Evolutionary conservation across 2,329 filamentous ascomycete species (phyloP), one percentile per base, ranked within the genome.

Genomic region (Cladosporium sp.): DNA sequence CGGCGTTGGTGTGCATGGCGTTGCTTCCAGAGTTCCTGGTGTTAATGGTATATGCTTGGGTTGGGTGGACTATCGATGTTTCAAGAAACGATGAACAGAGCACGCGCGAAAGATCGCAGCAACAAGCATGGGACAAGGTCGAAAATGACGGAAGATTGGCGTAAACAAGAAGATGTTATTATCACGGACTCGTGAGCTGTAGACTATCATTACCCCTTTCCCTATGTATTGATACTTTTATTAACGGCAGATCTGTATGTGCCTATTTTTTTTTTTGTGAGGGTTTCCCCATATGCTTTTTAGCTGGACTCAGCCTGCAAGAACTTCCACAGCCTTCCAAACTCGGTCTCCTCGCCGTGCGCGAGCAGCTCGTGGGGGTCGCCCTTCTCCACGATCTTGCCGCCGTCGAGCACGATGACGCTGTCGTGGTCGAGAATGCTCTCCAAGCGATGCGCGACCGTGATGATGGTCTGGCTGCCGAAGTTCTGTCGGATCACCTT

Each of bases 381-480:
- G 11, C 59, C 62, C 15, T 56, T 42, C 51, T 81, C 78, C 1
- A 75, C 70, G 8, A 80, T 61, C 42, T 59, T 58, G 3, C 78
- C 79, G 7, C 66, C 63, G 20, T 79, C 74, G 68, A 81, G 70
- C 7, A 81, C 73, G 1, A 74, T 68, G 22, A 82, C 72, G 19
- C 64, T 64, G 58, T 81, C 77, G 58, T 77, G 80, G 47, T 77
- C 74, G 54, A 77, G 66, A 12, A 82, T 77, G 50, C 78, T 78
- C 32, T 79, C 73, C 37, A 82, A 68, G 22, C 78, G 77, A 64
- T 82, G 79, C 4, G 78, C 78, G 2, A 82, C 76, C 0, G 76
- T 72, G 44, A 82, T 71, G 49, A 88, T 77, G 0, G 84, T 88
- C 53, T 80, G 78, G 3, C 68, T 70, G 2, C 65, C 62, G 60